Base-by-base conservation (phyloP, 2,329 filamentous ascomycete species). In the Sporothrix phasma region DNA sequence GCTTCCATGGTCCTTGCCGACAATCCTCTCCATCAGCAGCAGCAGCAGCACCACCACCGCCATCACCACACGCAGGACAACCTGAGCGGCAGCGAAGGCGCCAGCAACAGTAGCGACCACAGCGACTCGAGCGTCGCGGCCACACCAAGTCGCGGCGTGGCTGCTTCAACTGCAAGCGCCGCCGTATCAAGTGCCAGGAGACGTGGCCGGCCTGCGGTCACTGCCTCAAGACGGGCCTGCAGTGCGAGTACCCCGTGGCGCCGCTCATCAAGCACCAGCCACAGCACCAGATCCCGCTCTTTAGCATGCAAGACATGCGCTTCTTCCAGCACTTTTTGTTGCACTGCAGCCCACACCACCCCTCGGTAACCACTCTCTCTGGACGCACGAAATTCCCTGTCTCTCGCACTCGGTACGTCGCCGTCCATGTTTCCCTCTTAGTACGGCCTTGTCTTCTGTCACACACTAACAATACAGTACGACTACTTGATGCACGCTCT, bases 401-500 rank as follows among this genome's bases (percentile, higher is more conserved):
- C 80, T 89, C 64, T 86, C 86, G 1, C 84, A 89, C 67, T 84
- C 83, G 65, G 85, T 85, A 77, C 31, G 58, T 15, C 19, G 6
- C n/a, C 37, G 8, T 51, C n/a, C 29, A 8, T 29, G 56, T 26
- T 15, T 19, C 54, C 19, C 3, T 29, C 10, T 29, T 7, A 37
- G 6, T 15, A 3, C 13, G n/a, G n/a, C 3, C 7, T 31, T 4
- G 4, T 31, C 7, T 8, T 11, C 2, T 34, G 11, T n/a, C 26
- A 15, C 11, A 11, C 11, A 26, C 49, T 49, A 43, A 58, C 10
- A 19, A 24, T 54, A 3, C 64, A 86, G 80, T 80, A 87, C 68
- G 83, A 87, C 64, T 88, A 84, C 65, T 78, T 88, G 10, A 88
- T 90, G 82, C 87, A 90, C 71, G 84, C 86, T 4, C 85, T 90